phyloP scores from a whole-genome alignment of 495 filamentous ascomycete species.

The Podospora tetraspora region DNA sequence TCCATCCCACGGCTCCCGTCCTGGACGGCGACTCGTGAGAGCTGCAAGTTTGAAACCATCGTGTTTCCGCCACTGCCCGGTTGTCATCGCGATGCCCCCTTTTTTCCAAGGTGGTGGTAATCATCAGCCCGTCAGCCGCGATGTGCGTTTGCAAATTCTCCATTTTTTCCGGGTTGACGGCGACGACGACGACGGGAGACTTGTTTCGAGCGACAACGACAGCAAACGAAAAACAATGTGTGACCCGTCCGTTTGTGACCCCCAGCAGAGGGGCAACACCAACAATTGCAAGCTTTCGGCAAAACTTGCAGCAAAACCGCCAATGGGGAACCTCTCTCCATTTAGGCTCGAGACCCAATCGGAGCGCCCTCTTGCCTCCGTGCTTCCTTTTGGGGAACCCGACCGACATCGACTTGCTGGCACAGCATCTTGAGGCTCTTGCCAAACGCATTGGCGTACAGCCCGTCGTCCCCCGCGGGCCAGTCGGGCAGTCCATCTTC shows the following conservation, averaged over 20 bases:
- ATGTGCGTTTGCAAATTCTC: not conserved
- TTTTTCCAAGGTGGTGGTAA: not conserved
- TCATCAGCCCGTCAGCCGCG: not conserved
- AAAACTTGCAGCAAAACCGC: not conserved
- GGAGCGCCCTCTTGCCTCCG: conserved; percentile 1
- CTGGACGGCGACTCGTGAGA: not conserved
- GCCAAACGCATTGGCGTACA: conserved; percentile 1
- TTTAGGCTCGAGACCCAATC: conserved; percentile 7
- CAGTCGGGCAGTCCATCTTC: not conserved
- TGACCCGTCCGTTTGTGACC: not conserved
- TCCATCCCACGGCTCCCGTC: not conserved
- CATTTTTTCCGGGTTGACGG: not conserved
- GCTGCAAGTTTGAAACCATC: not conserved
- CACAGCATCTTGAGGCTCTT: conserved; percentile 17
- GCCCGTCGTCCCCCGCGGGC: conserved; percentile 7
- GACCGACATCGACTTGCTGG: conserved; percentile 7
- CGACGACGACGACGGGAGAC: not conserved
- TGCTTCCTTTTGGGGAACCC: not conserved
- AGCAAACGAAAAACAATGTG: not conserved
- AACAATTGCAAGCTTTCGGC: not conserved
- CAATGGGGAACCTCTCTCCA: not conserved
- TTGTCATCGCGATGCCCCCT: not conserved
- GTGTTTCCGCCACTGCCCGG: not conserved
- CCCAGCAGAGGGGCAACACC: not conserved
- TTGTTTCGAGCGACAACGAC: not conserved